Percentiles rank a stretch among this genome's conserved stretches.
Evolutionary conservation across 139 green algal genomes (phyloP).

Genomic region (Tetradesmus lagerheimii): DNA sequence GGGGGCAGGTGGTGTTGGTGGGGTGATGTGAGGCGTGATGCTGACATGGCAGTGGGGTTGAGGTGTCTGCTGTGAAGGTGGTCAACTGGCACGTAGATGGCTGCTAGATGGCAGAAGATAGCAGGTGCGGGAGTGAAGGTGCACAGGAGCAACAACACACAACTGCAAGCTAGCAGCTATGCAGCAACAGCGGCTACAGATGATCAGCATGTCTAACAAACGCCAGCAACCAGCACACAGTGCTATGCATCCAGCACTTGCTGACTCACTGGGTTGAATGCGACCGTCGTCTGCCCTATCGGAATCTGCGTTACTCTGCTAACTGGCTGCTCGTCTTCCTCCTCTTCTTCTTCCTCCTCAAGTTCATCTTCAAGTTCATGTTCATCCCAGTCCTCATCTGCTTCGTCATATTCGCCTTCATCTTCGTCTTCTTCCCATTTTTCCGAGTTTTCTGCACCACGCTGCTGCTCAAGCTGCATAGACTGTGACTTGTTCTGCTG

Average conservation of each 20-base stretch:
- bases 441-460: neutral
- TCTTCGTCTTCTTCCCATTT: slow-evolving; percentile 5
- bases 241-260: neutral
- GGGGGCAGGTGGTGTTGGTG: neutral
- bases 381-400: slow-evolving; percentile 34
- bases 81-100: too few species aligned
- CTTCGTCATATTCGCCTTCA: neutral
- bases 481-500: neutral
- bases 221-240: neutral
- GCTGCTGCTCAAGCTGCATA: neutral
- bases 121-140: too few species aligned
- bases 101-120: too few species aligned
- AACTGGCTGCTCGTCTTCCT: neutral
- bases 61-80: too few species aligned
- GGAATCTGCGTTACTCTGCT: neutral
- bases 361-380: neutral
- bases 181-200: neutral
- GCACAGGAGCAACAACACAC: too few species aligned
- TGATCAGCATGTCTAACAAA: neutral
- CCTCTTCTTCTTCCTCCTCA: slow-evolving; percentile 22
- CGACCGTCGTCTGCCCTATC: neutral
- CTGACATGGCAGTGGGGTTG: neutral
- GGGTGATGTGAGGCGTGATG: neutral
- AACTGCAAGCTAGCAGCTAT: too few species aligned
- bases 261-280: neutral